phyloP scores from a whole-genome alignment of 2,329 filamentous ascomycete species.

The Paradendryphiella salina region DNA sequence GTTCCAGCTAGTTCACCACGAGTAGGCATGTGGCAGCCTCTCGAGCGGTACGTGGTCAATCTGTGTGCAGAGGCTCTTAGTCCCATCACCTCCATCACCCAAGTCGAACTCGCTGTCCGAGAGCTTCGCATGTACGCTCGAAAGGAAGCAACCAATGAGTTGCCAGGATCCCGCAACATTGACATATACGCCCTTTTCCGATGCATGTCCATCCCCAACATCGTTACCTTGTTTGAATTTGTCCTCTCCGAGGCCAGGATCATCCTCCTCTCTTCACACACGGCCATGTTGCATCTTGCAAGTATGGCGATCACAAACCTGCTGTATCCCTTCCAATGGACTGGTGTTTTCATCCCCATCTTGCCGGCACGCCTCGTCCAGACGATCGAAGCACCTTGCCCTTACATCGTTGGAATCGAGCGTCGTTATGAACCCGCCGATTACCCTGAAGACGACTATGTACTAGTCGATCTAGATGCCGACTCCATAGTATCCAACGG shows the following conservation, averaged over 20 bases:
- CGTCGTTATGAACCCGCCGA: slow-evolving; percentile 83
- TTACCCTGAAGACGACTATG: slow-evolving; percentile 92
- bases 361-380: slow-evolving; percentile 85
- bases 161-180: slow-evolving; percentile 86
- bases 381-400: slow-evolving; percentile 90
- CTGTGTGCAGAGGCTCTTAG: slow-evolving; percentile 93
- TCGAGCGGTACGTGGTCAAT: slow-evolving; percentile 96
- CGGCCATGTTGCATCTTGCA: slow-evolving; percentile 92
- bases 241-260: slow-evolving; percentile 91
- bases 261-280: slow-evolving; percentile 93
- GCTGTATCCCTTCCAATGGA: slow-evolving; percentile 89
- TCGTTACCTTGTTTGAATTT: slow-evolving; percentile 91
- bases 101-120: slow-evolving; percentile 87
- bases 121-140: slow-evolving; percentile 90
- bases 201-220: slow-evolving; percentile 85
- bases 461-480: slow-evolving; percentile 89
- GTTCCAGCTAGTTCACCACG: slow-evolving; percentile 87
- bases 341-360: slow-evolving; percentile 90
- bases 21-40: slow-evolving; percentile 90
- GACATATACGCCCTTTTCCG: slow-evolving; percentile 94
- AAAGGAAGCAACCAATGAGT: slow-evolving; percentile 89
- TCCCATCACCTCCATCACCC: slow-evolving; percentile 89
- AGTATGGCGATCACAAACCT: slow-evolving; percentile 84
- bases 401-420: slow-evolving; percentile 96
- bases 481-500: slow-evolving; percentile 85